A percentile compares a stretch with the other conserved stretches of the same genome.
phyloP scores from a whole-genome alignment of 2,329 filamentous ascomycete genomes.

The Rasamsonia emersonii region DNA sequence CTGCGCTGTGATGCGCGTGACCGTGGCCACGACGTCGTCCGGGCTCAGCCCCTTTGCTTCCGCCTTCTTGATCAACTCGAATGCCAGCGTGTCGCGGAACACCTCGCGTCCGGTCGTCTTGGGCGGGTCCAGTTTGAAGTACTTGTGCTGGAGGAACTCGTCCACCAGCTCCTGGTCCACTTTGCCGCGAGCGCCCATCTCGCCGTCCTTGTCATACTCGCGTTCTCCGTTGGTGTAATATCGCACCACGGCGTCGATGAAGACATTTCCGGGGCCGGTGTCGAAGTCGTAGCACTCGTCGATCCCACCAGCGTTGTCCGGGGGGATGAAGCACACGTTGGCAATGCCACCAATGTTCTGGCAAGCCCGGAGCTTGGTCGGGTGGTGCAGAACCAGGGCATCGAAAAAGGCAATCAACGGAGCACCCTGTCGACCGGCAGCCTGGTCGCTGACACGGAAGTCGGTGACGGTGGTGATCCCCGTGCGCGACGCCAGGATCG shows the following conservation, averaged over 20 bases:
- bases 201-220: slow-evolving; percentile 46
- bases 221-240: slow-evolving; percentile 44
- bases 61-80: slow-evolving; percentile 43
- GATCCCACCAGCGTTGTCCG: slow-evolving; percentile 30
- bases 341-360: slow-evolving; percentile 56
- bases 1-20: slow-evolving; percentile 52
- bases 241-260: slow-evolving; percentile 50
- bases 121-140: slow-evolving; percentile 44
- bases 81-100: slow-evolving; percentile 49
- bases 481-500: slow-evolving; percentile 46
- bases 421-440: slow-evolving; percentile 47
- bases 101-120: slow-evolving; percentile 54
- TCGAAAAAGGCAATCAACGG: slow-evolving; percentile 53
- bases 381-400: slow-evolving; percentile 47
- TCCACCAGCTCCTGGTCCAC: slow-evolving; percentile 46
- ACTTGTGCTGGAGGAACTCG: slow-evolving; percentile 42
- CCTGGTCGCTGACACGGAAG: slow-evolving; percentile 49
- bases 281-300: slow-evolving; percentile 44
- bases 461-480: slow-evolving; percentile 53
- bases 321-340: slow-evolving; percentile 53
- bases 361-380: slow-evolving; percentile 49
- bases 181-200: slow-evolving; percentile 41
- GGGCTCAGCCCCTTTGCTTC: slow-evolving; percentile 36
- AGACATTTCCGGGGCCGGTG: slow-evolving; percentile 48
- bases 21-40: slow-evolving; percentile 49